Base-by-base conservation (phyloP, 2,329 filamentous ascomycete genomes). In the Cytospora leucostoma region DNA sequence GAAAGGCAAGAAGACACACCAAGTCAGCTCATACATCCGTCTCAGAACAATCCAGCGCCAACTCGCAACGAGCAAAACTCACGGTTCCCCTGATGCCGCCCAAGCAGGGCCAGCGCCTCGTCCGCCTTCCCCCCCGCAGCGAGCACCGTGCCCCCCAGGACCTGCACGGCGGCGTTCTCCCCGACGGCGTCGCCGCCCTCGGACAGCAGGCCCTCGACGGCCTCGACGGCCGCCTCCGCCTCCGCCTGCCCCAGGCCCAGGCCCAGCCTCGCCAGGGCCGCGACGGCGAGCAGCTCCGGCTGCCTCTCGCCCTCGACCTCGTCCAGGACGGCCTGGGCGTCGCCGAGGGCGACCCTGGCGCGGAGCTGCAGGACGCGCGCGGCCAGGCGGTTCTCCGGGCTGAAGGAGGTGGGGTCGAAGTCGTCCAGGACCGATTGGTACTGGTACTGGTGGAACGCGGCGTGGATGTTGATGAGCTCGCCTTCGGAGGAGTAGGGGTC, bases 81-180 rank as follows among this genome's bases (percentile, higher is more conserved):
- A 95, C 91, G 88, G 73, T 86, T 96, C 63, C 92, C 92, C 73
- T 96, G 89, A 74, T 98, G 94, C 76, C 91, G 88, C 53, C 85
- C 85, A 70, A 98, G 78, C 66, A 98, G 78, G 53, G 87, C 84
- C 64, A 98, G 77, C 15, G 95, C 95, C 74, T 94, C 90, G 67
- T 97, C 93, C n/a, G 87, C 86, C 79, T 91, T 89, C 34, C 90
- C 93, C 27, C 87, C 88, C 21, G 86, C 86, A 72, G 94, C 91
- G 66, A 98, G 79, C 55, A 98, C 85, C 0, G 88, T 94, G n/a
- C 90, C 93, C 34, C 85, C 88, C 8, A 94, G 77, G 47, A 97
- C 80, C 80, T 97, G 92, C 38, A 98, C 93, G 0, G 84, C 88
- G 59, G 85, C 77, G 73, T 97, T 96, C 66, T 95, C 91, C 27